Evolutionary conservation across 2,329 filamentous ascomycete species (phyloP).

Genomic region (Ascochyta pisi): DNA sequence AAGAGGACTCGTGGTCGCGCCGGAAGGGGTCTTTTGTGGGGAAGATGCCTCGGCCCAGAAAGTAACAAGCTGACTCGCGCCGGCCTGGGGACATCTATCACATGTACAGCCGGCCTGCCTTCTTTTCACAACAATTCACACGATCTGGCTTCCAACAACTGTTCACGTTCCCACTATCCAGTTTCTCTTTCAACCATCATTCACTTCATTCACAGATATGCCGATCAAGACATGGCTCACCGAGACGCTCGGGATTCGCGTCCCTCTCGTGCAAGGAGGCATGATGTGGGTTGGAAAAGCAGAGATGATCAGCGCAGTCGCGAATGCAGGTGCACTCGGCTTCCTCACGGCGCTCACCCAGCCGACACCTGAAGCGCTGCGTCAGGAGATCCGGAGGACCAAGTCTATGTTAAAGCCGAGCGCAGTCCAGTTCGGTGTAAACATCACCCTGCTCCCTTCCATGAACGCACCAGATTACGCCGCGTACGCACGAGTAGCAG

Average conservation of each 20-base stretch:
- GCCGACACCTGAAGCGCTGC: conserved; percentile 35
- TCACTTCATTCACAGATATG: conserved; percentile 20
- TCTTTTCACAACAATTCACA: background rate
- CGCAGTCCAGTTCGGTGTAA: conserved; percentile 53
- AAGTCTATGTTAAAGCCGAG: conserved; percentile 29
- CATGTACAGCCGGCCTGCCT: conserved; percentile 4
- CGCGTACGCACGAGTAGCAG: conserved; percentile 32
- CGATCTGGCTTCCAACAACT: background rate
- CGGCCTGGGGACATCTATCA: conserved; percentile 9
- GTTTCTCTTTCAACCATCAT: background rate
- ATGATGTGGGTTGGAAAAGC: conserved; percentile 65
- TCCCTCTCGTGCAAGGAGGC: conserved; percentile 38
- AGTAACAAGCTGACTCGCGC: conserved; percentile 14
- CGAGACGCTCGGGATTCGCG: conserved; percentile 29
- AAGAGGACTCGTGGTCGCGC: background rate
- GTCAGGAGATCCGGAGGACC: conserved; percentile 31
- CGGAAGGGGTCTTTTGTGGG: conserved; percentile 1
- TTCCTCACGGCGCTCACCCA: conserved; percentile 57
- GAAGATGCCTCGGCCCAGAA: conserved; percentile 7
- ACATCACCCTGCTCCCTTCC: conserved; percentile 37
- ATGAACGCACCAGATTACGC: conserved; percentile 39
- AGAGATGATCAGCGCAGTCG: conserved; percentile 61
- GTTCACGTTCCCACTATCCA: background rate
- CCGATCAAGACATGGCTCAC: conserved; percentile 41
- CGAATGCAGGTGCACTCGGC: conserved; percentile 61